phyloP scores from a whole-genome alignment of 257 asterid genomes.

The Solanum piurae region DNA sequence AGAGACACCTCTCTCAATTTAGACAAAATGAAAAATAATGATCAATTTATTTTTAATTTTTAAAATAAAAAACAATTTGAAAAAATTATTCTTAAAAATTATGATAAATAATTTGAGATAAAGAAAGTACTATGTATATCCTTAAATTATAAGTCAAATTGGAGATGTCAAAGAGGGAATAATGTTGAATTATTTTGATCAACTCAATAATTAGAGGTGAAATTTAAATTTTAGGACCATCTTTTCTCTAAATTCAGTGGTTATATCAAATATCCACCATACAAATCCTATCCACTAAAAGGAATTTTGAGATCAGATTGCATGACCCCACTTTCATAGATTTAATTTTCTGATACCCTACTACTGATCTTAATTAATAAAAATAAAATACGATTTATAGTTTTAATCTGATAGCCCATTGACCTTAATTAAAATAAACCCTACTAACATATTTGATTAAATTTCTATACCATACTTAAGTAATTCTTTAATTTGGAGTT shows the following conservation, averaged over 20 bases:
- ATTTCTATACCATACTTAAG: not conserved
- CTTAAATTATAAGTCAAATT: not conserved
- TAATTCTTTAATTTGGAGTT: not conserved
- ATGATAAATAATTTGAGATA: not conserved
- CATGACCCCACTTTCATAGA: not conserved
- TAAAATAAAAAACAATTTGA: not conserved
- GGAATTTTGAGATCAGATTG: no score
- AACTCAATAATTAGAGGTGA: not conserved
- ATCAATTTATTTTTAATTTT: no score
- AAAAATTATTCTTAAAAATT: not conserved
- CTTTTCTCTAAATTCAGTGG: not conserved
- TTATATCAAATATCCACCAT: not conserved
- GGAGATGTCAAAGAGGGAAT: not conserved
- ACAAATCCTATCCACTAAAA: not conserved
- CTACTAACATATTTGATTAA: not conserved
- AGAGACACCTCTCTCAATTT: no score
- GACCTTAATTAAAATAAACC: not conserved
- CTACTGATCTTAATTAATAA: not conserved
- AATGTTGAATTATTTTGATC: not conserved
- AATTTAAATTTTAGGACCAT: not conserved
- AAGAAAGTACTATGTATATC: not conserved
- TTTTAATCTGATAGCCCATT: not conserved
- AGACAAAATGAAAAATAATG: no score
- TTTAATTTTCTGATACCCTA: not conserved
- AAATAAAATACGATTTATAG: not conserved